Evolutionary conservation across 1,284 basidiomycete species (phyloP), one percentile per base, ranked within the genome.

Genomic region (Ganoderma sp.): DNA sequence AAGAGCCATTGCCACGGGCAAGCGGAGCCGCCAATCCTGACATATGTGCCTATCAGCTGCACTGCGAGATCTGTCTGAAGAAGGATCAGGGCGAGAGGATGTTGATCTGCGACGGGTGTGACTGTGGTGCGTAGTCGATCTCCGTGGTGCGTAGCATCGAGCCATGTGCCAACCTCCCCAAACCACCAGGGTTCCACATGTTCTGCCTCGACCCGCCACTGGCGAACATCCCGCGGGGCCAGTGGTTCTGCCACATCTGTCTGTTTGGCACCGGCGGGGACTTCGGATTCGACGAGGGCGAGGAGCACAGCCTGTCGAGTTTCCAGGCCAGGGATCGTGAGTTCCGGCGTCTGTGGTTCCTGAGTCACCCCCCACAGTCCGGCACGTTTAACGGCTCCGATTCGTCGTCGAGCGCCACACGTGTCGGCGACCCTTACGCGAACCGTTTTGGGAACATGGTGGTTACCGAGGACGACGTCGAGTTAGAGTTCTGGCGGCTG

Each of bases 221-320:
- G 59, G 81, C 86, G 2, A 83, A 85, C 5, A 92, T 99, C 65
- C 97, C 98, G 2, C 92, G 92, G 73, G 94, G 96, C 66, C 92
- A 97, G 73, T 99, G 98, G 97, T 99, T 91, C 80, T 99, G 98
- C 79, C 94, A 95, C 74, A 90, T 91, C 1, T 99, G 98, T 77
- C 84, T 99, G 19, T 88, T 97, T 57, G 92, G 91, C 37, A 98
- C 95, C 0, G 97, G 97, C n/a, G 95, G 95, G 67, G 98, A 99
- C 80, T 99, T 95, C 77, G 98, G 98, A 54, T 99, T 99, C 76
- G 97, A 99, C 75, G 97, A 99, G 76, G 98, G 98, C 65, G 93
- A 99, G 79, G 97, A 98, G 73, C 97, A 99, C 79, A 91, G 90
- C 71, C 85, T 99, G 56, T 88, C 94, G 54, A 95, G 90, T 74